These are phyloP conservation scores for Blastocystis sp. DNA, from an alignment of 352 stramenopile species.

Conservation along the genomic window DNA sequence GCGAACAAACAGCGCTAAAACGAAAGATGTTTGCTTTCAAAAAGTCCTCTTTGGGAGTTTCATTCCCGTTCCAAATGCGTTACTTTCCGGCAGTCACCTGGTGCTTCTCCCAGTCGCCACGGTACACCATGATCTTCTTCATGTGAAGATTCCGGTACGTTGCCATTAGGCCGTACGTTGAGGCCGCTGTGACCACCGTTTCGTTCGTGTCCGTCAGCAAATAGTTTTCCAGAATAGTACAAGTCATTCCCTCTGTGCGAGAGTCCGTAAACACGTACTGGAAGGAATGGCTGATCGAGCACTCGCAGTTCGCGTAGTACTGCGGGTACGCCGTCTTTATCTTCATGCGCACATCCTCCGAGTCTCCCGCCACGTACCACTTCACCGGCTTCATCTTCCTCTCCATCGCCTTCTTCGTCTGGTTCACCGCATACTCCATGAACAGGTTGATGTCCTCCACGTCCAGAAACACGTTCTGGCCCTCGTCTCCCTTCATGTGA, in stretches of 20 bases:
- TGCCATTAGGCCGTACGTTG: constrained; percentile 46
- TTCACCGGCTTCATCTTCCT: constrained; percentile 24
- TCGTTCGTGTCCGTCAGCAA: constrained; percentile 27
- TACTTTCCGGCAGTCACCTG: not conserved
- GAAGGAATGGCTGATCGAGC: constrained; percentile 38
- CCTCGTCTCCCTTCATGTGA: constrained; percentile 47
- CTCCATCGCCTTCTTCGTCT: constrained; percentile 32
- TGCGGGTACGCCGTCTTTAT: not conserved
- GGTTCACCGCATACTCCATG: constrained; percentile 3
- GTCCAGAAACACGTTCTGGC: constrained; percentile 45
- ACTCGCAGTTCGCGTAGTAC: constrained; percentile 18
- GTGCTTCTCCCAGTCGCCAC: constrained; percentile 33
- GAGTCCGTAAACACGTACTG: not conserved
- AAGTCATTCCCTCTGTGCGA: constrained; percentile 32
- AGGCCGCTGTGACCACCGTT: constrained; percentile 3
- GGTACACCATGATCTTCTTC: constrained; percentile 45
- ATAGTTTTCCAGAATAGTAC: constrained; percentile 53
- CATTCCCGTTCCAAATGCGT: not conserved
- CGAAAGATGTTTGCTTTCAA: not conserved
- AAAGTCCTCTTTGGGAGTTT: not conserved
- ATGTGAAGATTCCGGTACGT: constrained; percentile 39
- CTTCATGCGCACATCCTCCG: not conserved
- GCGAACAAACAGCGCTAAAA: not conserved
- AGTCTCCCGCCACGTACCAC: constrained; percentile 37
- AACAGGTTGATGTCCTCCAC: constrained; percentile 44